phyloP scores from a whole-genome alignment of 1,284 basidiomycete species.

The Puccinia polysora region DNA sequence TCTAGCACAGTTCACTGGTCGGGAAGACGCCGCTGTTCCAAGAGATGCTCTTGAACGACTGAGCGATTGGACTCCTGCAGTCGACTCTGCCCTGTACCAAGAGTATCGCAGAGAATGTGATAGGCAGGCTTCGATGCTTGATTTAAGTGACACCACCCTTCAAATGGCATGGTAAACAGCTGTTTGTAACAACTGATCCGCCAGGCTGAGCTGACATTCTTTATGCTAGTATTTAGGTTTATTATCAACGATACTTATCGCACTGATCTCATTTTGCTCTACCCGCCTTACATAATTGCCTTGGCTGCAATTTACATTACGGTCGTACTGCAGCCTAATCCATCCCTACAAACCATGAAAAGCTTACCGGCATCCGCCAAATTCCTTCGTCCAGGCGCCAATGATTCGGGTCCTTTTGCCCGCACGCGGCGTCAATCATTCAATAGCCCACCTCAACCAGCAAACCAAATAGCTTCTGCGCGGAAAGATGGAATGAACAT shows the following conservation, averaged over 20 bases:
- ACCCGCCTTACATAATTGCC: slow-evolving; percentile 90
- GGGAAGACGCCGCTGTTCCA: slow-evolving; percentile 28
- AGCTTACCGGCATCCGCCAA: slow-evolving; percentile 39
- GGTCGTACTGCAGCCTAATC: slow-evolving; percentile 46
- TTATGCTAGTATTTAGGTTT: slow-evolving; percentile 61
- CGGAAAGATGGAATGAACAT: slow-evolving; percentile 52
- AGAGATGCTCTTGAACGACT: slow-evolving; percentile 38
- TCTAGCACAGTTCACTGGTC: slow-evolving; percentile 37
- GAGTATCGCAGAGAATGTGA: slow-evolving; percentile 34
- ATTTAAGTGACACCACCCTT: slow-evolving; percentile 56
- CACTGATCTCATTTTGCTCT: slow-evolving; percentile 78
- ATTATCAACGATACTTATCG: slow-evolving; percentile 94
- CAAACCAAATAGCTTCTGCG: neutral
- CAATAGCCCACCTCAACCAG: neutral
- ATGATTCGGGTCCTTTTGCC: neutral
- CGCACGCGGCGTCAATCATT: slow-evolving; percentile 6
- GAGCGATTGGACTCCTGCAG: slow-evolving; percentile 25
- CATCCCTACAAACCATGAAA: slow-evolving; percentile 25
- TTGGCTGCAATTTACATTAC: slow-evolving; percentile 78
- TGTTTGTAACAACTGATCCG: neutral
- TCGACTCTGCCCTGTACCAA: slow-evolving; percentile 16
- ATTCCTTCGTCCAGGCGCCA: slow-evolving; percentile 17
- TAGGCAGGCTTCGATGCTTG: slow-evolving; percentile 53
- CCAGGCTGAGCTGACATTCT: neutral
- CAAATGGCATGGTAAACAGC: slow-evolving; percentile 57